Evolutionary conservation across 1,284 basidiomycete genomes (phyloP), one percentile per base, ranked within the genome.

Genomic region (Apiotrichum mycotoxinovorans): DNA sequence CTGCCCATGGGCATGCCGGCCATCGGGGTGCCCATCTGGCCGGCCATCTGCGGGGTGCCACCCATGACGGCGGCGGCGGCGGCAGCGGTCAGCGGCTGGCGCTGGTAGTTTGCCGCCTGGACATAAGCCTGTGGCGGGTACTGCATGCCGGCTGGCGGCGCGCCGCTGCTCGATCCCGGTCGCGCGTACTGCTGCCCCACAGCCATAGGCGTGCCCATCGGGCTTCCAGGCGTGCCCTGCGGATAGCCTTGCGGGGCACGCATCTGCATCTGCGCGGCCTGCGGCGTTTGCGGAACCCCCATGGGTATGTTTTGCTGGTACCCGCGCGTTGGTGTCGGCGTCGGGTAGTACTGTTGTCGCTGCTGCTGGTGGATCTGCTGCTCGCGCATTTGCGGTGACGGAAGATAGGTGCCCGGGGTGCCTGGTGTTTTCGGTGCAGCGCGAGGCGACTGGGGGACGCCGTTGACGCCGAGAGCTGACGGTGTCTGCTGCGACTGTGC

Each of bases 311-410:
- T 27, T 20, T 47, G 45, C 27, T 8, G 45, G 45, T 47, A 47
- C n/a, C 30, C 18, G 25, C 30, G 45, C 10, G 12, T 18, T 20
- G 27, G 26, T 27, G 45, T 25, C 38, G 50, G 34, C 44, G 18
- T 27, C 7, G 18, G 10, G 20, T 17, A 35, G 20, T 20, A 27
- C 18, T 26, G 15, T 9, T 23, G 35, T 14, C 22, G 33, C 43
- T 54, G 52, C 9, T 20, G 44, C n/a, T 23, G 44, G 11, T 10
- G 27, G 27, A 25, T 22, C 25, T 53, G 51, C n/a, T 58, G 55
- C 41, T 63, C 61, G 7, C 61, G 57, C 14, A 59, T 41, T 27
- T 48, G 35, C n/a, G 61, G 55, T 15, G 56, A 51, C 2, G 51
- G 27, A 30, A 54, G 46, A 42, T 52, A 57, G 2, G 46, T 12